Percentiles rank a stretch among this genome's conserved stretches.
Conservation (phyloP, 2,329 filamentous ascomycete genomes). For the Paecilomyces formosus region DNA sequence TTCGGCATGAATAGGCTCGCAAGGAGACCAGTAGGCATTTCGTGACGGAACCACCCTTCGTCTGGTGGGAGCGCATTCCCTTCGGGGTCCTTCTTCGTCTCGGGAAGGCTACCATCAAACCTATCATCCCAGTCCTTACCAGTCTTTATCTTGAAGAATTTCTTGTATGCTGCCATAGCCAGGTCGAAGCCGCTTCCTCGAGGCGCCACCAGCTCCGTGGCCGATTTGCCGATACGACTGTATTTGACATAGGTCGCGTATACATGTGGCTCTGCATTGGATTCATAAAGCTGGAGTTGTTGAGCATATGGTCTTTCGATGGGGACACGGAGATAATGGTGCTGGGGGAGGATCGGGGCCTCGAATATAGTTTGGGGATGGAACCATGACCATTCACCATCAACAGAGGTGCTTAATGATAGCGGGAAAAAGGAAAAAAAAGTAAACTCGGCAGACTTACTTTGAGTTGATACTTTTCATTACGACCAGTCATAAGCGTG, state of each 20-base stretch:
- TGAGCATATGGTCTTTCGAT: conserved; percentile 15
- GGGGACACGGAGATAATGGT: conserved; percentile 7
- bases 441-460: conserved; percentile 37
- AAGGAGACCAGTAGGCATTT: conserved; percentile 14
- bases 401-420: neutral
- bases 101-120: conserved; percentile 8
- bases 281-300: conserved; percentile 57
- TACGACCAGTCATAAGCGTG: conserved; percentile 40
- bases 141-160: conserved; percentile 53
- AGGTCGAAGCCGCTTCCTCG: conserved; percentile 20
- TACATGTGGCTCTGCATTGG: conserved; percentile 48
- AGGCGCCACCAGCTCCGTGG: conserved; percentile 25
- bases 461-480: conserved; percentile 54
- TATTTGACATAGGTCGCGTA: conserved; percentile 55
- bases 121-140: conserved; percentile 52
- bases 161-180: conserved; percentile 47
- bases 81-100: conserved; percentile 15
- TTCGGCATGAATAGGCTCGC: conserved; percentile 13
- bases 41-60: conserved; percentile 25
- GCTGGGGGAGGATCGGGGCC: conserved; percentile 3
- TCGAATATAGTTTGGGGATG: conserved; percentile 5
- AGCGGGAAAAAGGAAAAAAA: neutral
- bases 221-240: conserved; percentile 21
- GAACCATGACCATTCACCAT: conserved; percentile 3
- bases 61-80: conserved; percentile 16